These are phyloP conservation scores for Eucalyptus regnans DNA, from an alignment of 345 rosid species.

Conservation along the genomic window DNA sequence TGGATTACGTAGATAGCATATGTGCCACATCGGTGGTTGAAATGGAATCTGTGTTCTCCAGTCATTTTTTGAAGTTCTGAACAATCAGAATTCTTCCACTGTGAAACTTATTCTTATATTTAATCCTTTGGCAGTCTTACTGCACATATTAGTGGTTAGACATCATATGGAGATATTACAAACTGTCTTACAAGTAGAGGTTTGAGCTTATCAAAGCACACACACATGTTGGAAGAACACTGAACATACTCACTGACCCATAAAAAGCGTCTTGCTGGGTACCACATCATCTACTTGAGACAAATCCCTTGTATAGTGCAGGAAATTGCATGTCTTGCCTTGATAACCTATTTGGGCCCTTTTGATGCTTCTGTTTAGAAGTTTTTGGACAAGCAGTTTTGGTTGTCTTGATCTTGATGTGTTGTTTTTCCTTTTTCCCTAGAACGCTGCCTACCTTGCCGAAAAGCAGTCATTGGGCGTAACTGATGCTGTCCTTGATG, in stretches of 20 bases:
- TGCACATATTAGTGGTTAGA: neutral
- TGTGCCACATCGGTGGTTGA: neutral
- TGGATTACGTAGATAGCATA: neutral
- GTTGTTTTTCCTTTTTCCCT: slow-evolving; percentile 11
- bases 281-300: neutral
- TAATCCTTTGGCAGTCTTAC: neutral
- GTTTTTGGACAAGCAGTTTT: neutral
- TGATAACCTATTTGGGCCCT: neutral
- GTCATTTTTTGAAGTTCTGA: neutral
- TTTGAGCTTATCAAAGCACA: neutral
- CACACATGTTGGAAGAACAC: neutral
- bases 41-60: neutral
- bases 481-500: slow-evolving; percentile 39
- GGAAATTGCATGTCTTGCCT: neutral
- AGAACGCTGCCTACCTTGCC: slow-evolving; percentile 71
- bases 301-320: neutral
- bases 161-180: neutral
- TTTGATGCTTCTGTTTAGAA: neutral
- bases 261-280: neutral
- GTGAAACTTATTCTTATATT: neutral
- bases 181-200: neutral
- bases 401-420: neutral
- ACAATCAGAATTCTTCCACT: neutral
- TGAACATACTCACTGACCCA: neutral
- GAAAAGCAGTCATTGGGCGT: slow-evolving; percentile 37